Base-by-base conservation (phyloP, 768 basidiomycete species). In the Leccinum rimulosum region DNA sequence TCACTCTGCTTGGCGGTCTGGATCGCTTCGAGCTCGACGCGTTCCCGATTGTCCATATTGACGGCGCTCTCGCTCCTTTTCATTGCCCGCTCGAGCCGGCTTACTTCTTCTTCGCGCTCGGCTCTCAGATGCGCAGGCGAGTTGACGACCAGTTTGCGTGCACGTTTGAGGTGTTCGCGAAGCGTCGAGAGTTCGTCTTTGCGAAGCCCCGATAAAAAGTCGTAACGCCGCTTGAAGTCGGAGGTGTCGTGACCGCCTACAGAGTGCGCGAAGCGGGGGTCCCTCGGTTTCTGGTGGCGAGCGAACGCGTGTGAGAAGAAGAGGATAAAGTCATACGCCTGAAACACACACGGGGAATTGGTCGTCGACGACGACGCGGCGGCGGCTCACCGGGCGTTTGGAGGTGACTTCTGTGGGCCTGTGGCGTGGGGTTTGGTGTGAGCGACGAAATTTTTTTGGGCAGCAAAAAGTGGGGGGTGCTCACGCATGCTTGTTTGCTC, bases 401-500 rank as follows among this genome's bases (percentile, higher is more conserved):
- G 94, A 93, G 15, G 89, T 88, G 54, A 91, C 78, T 64, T 93
- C 93, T 33, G 77, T 80, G 1, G 95, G 95, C 1, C 95, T 95
- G 53, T 30, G 12, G 12, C 6, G 33, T 25, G 52, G 6, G n/a
- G 14, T 14, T 52, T 19, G 43, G 43, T 12, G 19, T 45, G 19
- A 12, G 43, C 43, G 11, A 45, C 0, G 0, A 40, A 17, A 3
- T 40, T 38, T 38, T 38, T 38, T 35, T 14, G 25, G 25, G 15
- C 22, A 22, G n/a, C 4, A 10, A 9, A 10, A 40, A 11, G 19
- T 11, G 19, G 5, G 22, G 9, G 52, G 14, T 27, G 81, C 93
- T 61, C 74, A 95, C 95, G 95, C 93, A 74, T 96, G 88, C 68
- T 98, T 97, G 69, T 82, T 84, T 6, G 80, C 70, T 47, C 94